Evolutionary conservation across 2,329 filamentous ascomycete species (phyloP), one percentile per base, ranked within the genome.

Genomic region (Colletotrichum ledebouriae): DNA sequence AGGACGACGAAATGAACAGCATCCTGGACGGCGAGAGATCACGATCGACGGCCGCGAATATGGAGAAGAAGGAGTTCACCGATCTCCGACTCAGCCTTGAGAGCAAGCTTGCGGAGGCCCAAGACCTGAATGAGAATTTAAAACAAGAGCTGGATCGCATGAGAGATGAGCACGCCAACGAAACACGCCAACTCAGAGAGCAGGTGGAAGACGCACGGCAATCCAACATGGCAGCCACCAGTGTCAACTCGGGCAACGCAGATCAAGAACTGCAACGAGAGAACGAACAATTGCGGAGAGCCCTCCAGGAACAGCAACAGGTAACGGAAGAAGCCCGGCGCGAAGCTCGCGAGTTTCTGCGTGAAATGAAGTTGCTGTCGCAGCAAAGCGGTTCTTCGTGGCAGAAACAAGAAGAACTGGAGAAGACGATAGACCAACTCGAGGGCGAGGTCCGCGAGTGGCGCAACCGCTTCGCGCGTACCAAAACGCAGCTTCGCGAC

Each of bases 291-390:
- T 80, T 94, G 22, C 88, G 91, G 71, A 78, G 80, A 41, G 86
- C 91, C 34, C 80, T 95, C 22, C 82, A 84, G 59, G 86, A 94
- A 71, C 95, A 98, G 77, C 90, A 94, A 72, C 87, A 91, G 65
- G 87, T 96, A 2, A 97, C 94, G 0, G 92, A 97, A 70, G 92
- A 97, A 74, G 96, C 98, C 37, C 89, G 93, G 25, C 88, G 87
- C 62, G 93, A 98, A 80, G 94, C 94, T 0, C 90, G 93, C 64
- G 87, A 90, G 57, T 97, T 95, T 76, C 80, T 99, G 49, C 86
- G 88, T 70, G 96, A 99, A 79, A 99, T 98, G 96, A 90, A 93
- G 71, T 84, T 88, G 52, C 85, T 98, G 53, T 97, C 94, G 5
- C 87, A 94, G 72, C 91, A 94, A 73, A 96, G 92, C 74, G 90